Evolutionary conservation across 805 yeast species (phyloP), one percentile per base, ranked within the genome.

Genomic region (Scheffersomyces stipitis): DNA sequence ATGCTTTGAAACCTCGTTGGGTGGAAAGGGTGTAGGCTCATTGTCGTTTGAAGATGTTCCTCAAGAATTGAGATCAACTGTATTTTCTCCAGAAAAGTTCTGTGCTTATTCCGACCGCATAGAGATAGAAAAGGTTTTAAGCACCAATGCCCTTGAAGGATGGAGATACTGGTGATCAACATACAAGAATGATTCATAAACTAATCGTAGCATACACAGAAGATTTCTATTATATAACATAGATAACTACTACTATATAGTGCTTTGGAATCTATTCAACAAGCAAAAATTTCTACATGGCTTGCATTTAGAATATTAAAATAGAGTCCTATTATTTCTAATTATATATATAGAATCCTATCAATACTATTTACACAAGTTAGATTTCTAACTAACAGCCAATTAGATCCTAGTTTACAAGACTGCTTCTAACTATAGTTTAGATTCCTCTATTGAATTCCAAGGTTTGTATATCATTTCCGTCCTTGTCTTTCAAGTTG

Each of bases 401-500:
- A 58, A 40, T 15, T 56, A 60, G 64, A n/a, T n/a, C n/a, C n/a
- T n/a, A n/a, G n/a, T n/a, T n/a, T n/a, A n/a, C n/a, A n/a, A n/a
- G n/a, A 26, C 20, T 26, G 9, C 18, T 16, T 12, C 13, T 18
- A 10, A 24, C 14, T 30, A 26, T 26, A 36, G 13, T 24, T 62
- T 75, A 91, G 52, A 93, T 88, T 48, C 99, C 99, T 63, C 99
- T 80, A 65, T 93, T 93, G 66, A 93, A 93, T 68, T 83, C 83
- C 15, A 91, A 89, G 8, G 68, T 60, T 18, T 66, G 62, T 30
- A 87, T 71, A 18, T 60, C 64, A 4, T 71, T 61, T 6, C 95
- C 96, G 10, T 78, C 57, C 33, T 67, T 67, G 51, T 83, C 83
- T 55, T 75, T 81, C 54, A 83, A 69, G 26, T 69, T 73, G 13